Percentiles rank a stretch among this genome's conserved stretches.
These are phyloP conservation scores for Aureobasidium sp. DNA, from an alignment of 2,329 filamentous ascomycete genomes.

Conservation along the genomic window DNA sequence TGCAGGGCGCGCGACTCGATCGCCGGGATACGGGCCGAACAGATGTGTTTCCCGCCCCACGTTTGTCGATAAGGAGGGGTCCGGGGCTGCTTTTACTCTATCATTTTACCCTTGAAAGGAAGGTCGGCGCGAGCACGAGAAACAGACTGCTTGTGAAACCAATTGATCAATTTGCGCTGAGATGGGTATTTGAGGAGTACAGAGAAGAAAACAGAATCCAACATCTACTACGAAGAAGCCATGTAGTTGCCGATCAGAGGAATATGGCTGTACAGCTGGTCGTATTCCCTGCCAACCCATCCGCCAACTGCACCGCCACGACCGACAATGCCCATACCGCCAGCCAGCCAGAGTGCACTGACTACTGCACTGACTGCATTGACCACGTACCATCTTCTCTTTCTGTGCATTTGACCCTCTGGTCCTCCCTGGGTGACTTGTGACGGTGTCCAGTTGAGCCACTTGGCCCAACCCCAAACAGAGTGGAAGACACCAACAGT, in stretches of 20 bases:
- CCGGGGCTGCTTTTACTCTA: not conserved
- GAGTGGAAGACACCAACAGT: slow-evolving; percentile 64
- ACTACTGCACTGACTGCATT: slow-evolving; percentile 54
- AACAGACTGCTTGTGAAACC: not conserved
- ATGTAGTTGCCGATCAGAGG: slow-evolving; percentile 48
- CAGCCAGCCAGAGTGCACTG: slow-evolving; percentile 67
- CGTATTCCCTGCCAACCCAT: slow-evolving; percentile 74
- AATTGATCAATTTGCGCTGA: not conserved
- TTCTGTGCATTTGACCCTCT: slow-evolving; percentile 45
- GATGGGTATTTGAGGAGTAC: not conserved
- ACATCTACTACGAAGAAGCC: slow-evolving; percentile 3
- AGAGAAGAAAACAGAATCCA: not conserved
- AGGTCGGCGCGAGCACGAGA: not conserved
- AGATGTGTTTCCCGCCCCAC: not conserved
- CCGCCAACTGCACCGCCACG: slow-evolving; percentile 59
- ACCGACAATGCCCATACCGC: slow-evolving; percentile 70
- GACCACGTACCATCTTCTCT: slow-evolving; percentile 61
- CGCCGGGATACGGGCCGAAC: not conserved
- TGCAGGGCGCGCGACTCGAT: not conserved
- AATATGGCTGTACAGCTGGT: slow-evolving; percentile 58
- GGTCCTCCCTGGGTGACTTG: slow-evolving; percentile 40
- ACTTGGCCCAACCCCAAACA: slow-evolving; percentile 77
- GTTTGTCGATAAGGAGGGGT: not conserved
- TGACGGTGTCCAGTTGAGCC: slow-evolving; percentile 58
- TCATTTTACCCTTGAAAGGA: not conserved